Conservation (phyloP, 306 rosid genomes). For the Vigna angularis region DNA sequence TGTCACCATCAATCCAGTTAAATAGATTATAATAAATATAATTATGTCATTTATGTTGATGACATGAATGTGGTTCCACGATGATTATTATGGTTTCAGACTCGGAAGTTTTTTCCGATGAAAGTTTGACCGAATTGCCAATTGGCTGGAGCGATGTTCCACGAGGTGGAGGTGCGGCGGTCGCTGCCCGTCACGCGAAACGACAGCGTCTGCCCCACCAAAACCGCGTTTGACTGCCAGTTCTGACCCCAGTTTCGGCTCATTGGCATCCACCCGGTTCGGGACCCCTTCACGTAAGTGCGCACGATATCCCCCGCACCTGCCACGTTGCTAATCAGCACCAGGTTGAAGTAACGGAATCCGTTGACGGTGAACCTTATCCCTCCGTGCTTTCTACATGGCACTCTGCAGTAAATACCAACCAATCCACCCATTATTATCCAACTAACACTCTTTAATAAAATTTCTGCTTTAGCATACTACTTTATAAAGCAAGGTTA, state of each 20-base stretch:
- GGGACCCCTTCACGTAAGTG: slow-evolving; percentile 75
- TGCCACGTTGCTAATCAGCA: slow-evolving; percentile 87
- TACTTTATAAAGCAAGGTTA: background rate
- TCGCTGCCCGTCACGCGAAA: slow-evolving; percentile 86
- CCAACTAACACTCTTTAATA: background rate
- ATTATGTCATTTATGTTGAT: slow-evolving; percentile 25
- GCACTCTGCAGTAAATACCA: slow-evolving; percentile 69
- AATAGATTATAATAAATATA: slow-evolving; percentile 26
- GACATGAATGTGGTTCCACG: background rate
- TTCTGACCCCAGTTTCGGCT: slow-evolving; percentile 99
- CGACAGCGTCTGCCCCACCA: slow-evolving; percentile 82
- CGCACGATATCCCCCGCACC: slow-evolving; percentile 94
- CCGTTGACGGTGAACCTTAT: slow-evolving; percentile 85
- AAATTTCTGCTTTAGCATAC: background rate
- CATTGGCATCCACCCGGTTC: slow-evolving; percentile 82
- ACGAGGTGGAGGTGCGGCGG: slow-evolving; percentile 84
- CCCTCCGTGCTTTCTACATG: slow-evolving; percentile 94
- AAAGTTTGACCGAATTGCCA: slow-evolving; percentile 99
- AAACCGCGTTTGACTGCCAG: slow-evolving; percentile 92
- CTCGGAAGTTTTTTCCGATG: slow-evolving; percentile 85
- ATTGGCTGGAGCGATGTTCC: slow-evolving; percentile 78
- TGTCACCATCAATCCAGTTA: slow-evolving; percentile 36
- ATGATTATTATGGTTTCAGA: slow-evolving; percentile 38
- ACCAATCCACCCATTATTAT: slow-evolving; percentile 8
- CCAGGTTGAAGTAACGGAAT: slow-evolving; percentile 89